These are phyloP conservation scores for Gonapodya prolifera DNA, from an alignment of 192 early-diverging fungal genomes.

Conservation along the genomic window DNA sequence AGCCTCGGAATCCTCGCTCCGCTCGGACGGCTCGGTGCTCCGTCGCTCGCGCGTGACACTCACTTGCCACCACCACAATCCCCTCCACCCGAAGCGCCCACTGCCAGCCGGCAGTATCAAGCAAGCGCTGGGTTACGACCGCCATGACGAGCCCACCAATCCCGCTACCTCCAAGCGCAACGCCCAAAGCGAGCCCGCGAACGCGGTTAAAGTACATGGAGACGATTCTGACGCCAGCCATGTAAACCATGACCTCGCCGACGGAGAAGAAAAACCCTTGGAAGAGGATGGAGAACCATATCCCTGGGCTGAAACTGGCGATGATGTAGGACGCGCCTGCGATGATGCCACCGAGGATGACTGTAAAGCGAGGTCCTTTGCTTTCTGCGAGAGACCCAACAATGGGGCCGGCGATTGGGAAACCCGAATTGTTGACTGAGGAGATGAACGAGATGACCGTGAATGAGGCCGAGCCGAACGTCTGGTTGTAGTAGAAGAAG, in stretches of 20 bases:
- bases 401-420: not conserved
- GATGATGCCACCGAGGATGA: conserved; percentile 29
- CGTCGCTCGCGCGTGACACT: too few relatives aligned
- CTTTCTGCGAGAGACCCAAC: conserved; percentile 15
- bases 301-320: conserved; percentile 26
- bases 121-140: conserved; percentile 38
- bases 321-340: conserved; percentile 25
- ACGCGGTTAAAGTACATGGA: conserved; percentile 56
- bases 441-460: not conserved
- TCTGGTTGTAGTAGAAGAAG: not conserved
- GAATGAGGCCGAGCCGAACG: not conserved
- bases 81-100: conserved; percentile 62
- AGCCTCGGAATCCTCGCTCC: too few relatives aligned
- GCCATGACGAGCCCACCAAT: conserved; percentile 61
- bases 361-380: conserved; percentile 35
- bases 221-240: conserved; percentile 49
- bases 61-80: conserved; percentile 24
- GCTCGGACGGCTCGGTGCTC: too few relatives aligned
- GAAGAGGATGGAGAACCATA: conserved; percentile 64
- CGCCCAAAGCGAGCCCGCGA: conserved; percentile 54
- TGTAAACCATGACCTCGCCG: conserved; percentile 48
- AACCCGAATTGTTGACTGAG: not conserved
- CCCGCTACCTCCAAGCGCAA: conserved; percentile 41
- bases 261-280: conserved; percentile 65
- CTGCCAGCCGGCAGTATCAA: conserved; percentile 37